Percentiles rank a stretch among this genome's conserved stretches.
Evolutionary conservation across 1,284 basidiomycete genomes (phyloP).

Genomic region (Ceratobasidium theobromae): DNA sequence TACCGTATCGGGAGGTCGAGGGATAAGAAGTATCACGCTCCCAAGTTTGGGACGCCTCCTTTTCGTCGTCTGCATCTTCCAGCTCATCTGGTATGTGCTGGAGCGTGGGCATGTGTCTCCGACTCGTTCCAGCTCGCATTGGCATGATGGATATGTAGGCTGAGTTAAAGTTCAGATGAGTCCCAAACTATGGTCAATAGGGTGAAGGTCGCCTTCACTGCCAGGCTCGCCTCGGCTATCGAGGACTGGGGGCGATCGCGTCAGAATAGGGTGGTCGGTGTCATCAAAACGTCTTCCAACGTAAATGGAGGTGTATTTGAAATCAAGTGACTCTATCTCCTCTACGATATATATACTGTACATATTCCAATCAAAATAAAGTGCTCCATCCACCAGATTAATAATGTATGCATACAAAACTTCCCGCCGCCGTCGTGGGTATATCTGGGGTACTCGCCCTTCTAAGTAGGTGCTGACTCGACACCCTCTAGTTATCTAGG

Average conservation of each 20-base stretch:
- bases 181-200: too few species aligned
- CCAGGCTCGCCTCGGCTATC: background rate
- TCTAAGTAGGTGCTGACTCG: background rate
- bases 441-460: background rate
- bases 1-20: background rate
- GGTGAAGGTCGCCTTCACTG: background rate
- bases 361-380: too few species aligned
- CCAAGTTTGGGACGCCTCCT: background rate
- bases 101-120: conserved; percentile 13
- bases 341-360: too few species aligned
- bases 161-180: too few species aligned
- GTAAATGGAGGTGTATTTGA: background rate
- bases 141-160: background rate
- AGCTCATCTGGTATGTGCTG: conserved; percentile 26
- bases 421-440: background rate
- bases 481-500: background rate
- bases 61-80: conserved; percentile 17
- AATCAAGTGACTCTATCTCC: too few species aligned
- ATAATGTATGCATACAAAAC: background rate
- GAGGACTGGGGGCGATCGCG: background rate
- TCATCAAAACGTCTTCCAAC: background rate
- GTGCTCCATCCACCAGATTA: too few species aligned
- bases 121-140: background rate
- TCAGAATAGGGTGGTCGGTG: background rate
- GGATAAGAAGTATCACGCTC: background rate